Percentiles rank a stretch among this genome's conserved stretches.
phyloP scores from a whole-genome alignment of 495 filamentous ascomycete genomes.

The Talaromyces ruber region DNA sequence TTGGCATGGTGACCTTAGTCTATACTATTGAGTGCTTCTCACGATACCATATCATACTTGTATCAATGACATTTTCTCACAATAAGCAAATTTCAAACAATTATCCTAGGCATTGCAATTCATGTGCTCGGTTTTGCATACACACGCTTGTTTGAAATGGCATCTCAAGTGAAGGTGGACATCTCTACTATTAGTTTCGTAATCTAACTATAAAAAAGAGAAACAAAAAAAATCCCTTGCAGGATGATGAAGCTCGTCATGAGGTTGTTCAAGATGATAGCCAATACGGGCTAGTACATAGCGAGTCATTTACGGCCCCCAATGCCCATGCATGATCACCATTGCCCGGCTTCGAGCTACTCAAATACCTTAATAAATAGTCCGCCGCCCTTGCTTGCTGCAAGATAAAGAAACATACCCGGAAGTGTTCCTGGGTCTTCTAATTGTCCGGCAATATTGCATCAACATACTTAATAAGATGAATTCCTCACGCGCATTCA shows the following conservation, averaged over 20 bases:
- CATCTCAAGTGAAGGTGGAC: no score
- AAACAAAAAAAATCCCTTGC: not conserved
- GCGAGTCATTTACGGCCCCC: not conserved
- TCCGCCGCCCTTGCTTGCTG: not conserved
- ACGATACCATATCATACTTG: not conserved
- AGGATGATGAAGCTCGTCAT: not conserved
- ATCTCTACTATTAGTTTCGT: no score
- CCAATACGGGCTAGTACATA: not conserved
- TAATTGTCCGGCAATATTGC: not conserved
- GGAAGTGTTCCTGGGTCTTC: not conserved
- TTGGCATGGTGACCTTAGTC: conserved; percentile 28
- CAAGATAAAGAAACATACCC: not conserved
- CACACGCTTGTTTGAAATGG: no score
- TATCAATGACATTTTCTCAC: not conserved
- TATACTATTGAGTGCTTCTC: not conserved
- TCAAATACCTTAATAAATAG: not conserved
- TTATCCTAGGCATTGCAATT: no score
- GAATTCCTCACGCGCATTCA: not conserved
- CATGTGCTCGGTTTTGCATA: no score
- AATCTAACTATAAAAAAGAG: no score
- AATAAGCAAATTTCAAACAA: not conserved
- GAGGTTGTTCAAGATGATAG: not conserved
- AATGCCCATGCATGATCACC: not conserved
- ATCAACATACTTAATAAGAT: not conserved
- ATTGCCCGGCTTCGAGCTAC: not conserved